Percentiles rank a stretch among this genome's conserved stretches.
phyloP scores from a whole-genome alignment of 1,284 basidiomycete species.

The Boletus mariae region DNA sequence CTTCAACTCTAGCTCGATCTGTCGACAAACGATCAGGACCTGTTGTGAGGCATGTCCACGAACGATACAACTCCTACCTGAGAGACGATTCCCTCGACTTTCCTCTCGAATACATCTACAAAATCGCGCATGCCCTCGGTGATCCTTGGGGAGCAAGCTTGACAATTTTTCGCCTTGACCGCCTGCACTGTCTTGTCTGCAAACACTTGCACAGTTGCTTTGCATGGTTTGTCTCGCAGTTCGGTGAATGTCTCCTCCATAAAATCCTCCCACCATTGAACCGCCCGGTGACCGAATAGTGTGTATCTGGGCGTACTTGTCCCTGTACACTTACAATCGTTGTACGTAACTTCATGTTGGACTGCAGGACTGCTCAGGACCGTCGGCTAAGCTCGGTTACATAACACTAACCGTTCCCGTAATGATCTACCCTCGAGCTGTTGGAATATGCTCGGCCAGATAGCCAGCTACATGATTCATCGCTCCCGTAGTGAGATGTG shows the following conservation, averaged over 20 bases:
- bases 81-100: conserved; percentile 2
- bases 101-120: not conserved
- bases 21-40: not conserved
- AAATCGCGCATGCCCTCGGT: conserved; percentile 4
- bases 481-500: conserved; percentile 11
- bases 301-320: not conserved
- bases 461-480: conserved; percentile 4
- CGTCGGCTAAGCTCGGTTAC: too few species aligned
- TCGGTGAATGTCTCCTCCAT: conserved; percentile 3
- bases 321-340: too few species aligned
- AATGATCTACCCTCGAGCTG: too few species aligned
- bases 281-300: not conserved
- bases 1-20: not conserved
- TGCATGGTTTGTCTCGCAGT: conserved; percentile 16
- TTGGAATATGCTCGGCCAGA: not conserved
- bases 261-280: conserved; percentile 22
- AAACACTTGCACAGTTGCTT: conserved; percentile 7
- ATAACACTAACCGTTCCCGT: too few species aligned
- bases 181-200: conserved; percentile 3
- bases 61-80: not conserved
- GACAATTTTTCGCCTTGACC: conserved; percentile 6
- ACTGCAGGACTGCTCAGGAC: too few species aligned
- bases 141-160: conserved; percentile 9
- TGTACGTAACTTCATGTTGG: too few species aligned
- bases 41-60: too few species aligned